Evolutionary conservation across 2,329 filamentous ascomycete species (phyloP), one percentile per base, ranked within the genome.

Genomic region (Talaromyces rugulosus): DNA sequence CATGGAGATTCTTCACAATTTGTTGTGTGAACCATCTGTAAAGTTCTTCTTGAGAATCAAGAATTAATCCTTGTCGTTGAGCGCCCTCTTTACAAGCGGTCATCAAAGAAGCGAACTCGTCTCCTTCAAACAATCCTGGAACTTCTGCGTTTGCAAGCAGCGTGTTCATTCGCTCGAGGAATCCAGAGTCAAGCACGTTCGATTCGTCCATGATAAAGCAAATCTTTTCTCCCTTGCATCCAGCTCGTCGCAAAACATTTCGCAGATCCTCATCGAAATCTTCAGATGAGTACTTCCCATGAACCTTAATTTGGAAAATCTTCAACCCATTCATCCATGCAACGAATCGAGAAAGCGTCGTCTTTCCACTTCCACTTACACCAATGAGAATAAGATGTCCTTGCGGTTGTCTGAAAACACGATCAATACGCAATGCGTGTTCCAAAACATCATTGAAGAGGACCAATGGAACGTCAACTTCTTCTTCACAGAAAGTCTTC

Each of bases 1-100:
- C 95, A 71, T 99, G 95, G 47, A 99, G 81, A 72, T 99, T 99
- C 82, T 96, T 96, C 74, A 99, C 91, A 70, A 99, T 98, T 76
- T 99, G 95, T 70, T 96, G 91, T 0, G 96, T 99, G 80, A 99
- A 99, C 95, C 95, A 99, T 80, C 98, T 98, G 84, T 99, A 99
- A n/a, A 99, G 83, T 77, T 99, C 95, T 79, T 99, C 96, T 68
- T 96, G 93, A 1, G 95, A 98, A 78, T 99, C 95, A 1, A 99
- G 85, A 63, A 98, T 87, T 62, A 98, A 83, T 55, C 95, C 95
- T 80, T 99, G 95, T 65, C 93, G 89, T 75, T 99, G 95, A 23
- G 95, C 94, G 63, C 95, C 96, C 80, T 99, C 95, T 76, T 97
- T 98, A 82, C 96, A 99, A 60, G 93, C 92, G 30, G 96, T 99